Evolutionary conservation across 2,329 filamentous ascomycete genomes (phyloP).

Genomic region (Ascomycota sp.): DNA sequence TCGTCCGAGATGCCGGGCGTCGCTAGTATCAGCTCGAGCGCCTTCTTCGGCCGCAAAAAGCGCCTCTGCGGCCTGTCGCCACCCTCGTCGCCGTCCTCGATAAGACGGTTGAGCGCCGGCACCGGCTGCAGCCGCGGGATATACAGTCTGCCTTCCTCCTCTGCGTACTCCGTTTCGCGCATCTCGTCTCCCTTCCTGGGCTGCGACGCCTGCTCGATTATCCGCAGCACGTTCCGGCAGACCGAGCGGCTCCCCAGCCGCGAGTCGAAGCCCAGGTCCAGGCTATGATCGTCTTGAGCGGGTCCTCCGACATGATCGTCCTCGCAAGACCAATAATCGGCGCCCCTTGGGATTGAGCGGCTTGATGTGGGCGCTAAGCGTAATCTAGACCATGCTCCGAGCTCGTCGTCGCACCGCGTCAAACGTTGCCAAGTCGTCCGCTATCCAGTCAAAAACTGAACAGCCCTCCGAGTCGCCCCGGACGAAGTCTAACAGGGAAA

Average conservation of each 20-base stretch:
- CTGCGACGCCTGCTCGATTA: conserved; percentile 9
- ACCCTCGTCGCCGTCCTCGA: conserved; percentile 14
- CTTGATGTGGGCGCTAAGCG: conserved; percentile 18
- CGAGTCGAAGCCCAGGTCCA: conserved; percentile 17
- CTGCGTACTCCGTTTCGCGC: conserved; percentile 23
- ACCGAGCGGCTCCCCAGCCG: conserved; percentile 3
- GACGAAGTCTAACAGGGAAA: conserved; percentile 26
- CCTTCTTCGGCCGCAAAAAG: conserved; percentile 4
- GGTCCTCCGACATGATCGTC: conserved; percentile 27
- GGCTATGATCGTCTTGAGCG: conserved; percentile 19
- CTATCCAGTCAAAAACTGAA: conserved; percentile 18
- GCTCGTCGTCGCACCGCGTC: conserved; percentile 16
- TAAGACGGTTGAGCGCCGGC: conserved; percentile 18
- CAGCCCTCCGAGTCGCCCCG: conserved; percentile 4
- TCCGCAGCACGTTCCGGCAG: conserved; percentile 5
- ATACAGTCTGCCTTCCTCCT: conserved; percentile 15
- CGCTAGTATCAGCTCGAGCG: conserved; percentile 7
- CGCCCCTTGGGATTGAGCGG: conserved; percentile 15
- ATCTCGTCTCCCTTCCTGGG: conserved; percentile 3
- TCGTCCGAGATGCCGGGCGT: conserved; percentile 8
- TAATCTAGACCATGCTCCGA: conserved; percentile 26
- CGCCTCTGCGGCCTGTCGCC: conserved; percentile 2
- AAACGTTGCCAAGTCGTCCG: conserved; percentile 18
- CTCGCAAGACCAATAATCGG: conserved; percentile 24
- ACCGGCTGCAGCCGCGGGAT: conserved; percentile 25